Evolutionary conservation across 2,329 filamentous ascomycete species (phyloP).

Genomic region (Epichloe hybrida): DNA sequence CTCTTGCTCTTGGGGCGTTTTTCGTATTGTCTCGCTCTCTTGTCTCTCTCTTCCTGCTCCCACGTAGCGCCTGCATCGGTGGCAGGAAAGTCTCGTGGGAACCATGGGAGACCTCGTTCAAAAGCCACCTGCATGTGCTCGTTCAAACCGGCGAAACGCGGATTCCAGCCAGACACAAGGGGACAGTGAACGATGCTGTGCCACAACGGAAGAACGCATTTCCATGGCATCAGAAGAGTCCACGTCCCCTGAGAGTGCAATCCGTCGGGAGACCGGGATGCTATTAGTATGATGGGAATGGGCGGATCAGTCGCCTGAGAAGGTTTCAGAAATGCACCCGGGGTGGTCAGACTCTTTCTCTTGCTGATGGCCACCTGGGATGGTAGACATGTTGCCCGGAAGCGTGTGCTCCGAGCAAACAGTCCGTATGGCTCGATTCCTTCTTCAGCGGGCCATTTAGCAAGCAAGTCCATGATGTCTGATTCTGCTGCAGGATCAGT

Average conservation of each 20-base stretch:
- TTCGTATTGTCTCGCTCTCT: constrained; percentile 67
- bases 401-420: constrained; percentile 55
- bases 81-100: constrained; percentile 71
- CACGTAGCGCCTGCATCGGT: constrained; percentile 68
- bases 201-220: constrained; percentile 77
- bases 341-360: constrained; percentile 48
- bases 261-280: constrained; percentile 36
- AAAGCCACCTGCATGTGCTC: constrained; percentile 72
- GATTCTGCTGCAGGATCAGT: constrained; percentile 23
- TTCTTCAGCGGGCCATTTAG: constrained; percentile 53
- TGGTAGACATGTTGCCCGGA: constrained; percentile 50
- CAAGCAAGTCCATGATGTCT: constrained; percentile 44
- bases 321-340: constrained; percentile 48
- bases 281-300: constrained; percentile 64
- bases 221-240: constrained; percentile 82
- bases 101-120: constrained; percentile 67
- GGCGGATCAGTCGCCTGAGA: constrained; percentile 47
- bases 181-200: constrained; percentile 73
- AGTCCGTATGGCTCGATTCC: constrained; percentile 35
- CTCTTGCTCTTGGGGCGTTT: constrained; percentile 71
- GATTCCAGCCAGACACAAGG: constrained; percentile 65
- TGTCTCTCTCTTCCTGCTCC: constrained; percentile 55
- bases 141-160: constrained; percentile 67
- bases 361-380: constrained; percentile 73
- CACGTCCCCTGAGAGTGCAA: constrained; percentile 53